Conservation (phyloP, 2,329 filamentous ascomycete genomes). For the Microsporum ferrugineum region DNA sequence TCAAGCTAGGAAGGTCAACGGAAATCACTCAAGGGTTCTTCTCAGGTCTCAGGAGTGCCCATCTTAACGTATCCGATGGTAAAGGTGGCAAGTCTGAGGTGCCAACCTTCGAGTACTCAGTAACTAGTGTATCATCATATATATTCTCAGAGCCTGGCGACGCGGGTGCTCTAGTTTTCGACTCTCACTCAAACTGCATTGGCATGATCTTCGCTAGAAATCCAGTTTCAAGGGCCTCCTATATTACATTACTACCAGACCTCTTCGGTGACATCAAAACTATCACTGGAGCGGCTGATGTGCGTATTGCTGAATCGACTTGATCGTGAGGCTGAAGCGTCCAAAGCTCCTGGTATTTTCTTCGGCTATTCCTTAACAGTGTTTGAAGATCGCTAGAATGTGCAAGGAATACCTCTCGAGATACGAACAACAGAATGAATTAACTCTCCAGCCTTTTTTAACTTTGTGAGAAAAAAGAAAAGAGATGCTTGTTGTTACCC, state of each 20-base stretch:
- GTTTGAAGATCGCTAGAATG: too few species aligned
- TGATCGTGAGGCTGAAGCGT: too few species aligned
- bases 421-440: too few species aligned
- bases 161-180: conserved; percentile 5
- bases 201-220: conserved; percentile 6
- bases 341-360: too few species aligned
- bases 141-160: conserved; percentile 2
- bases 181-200: neutral
- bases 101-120: neutral
- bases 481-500: too few species aligned
- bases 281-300: neutral
- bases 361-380: too few species aligned
- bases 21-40: neutral
- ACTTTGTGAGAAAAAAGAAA: too few species aligned
- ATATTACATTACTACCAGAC: conserved; percentile 1
- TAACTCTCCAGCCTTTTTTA: too few species aligned
- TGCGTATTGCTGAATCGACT: neutral
- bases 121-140: neutral
- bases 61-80: neutral
- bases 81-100: neutral
- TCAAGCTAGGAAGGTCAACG: neutral
- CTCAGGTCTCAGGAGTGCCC: neutral
- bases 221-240: neutral
- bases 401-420: too few species aligned
- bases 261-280: neutral